Evolutionary conservation across 306 rosid genomes (phyloP).

Genomic region (Sechiopsis laciniata): DNA sequence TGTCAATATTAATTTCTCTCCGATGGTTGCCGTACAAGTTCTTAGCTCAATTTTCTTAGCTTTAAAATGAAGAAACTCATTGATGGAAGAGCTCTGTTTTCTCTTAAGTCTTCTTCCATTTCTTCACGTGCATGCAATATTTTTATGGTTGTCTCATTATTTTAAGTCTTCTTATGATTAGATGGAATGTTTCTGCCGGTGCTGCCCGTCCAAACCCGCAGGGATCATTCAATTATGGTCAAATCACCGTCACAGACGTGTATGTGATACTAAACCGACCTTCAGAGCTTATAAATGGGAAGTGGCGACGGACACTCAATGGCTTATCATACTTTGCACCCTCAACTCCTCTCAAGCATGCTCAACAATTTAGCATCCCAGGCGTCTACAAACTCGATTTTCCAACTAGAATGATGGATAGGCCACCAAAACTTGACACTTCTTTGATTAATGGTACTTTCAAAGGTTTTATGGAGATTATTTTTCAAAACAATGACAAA

Average conservation of each 20-base stretch:
- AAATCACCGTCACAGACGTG: constrained; percentile 69
- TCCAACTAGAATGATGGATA: constrained; percentile 53
- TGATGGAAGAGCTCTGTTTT: neutral
- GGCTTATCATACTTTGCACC: constrained; percentile 80
- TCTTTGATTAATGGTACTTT: constrained; percentile 77
- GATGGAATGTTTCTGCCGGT: constrained; percentile 79
- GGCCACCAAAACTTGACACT: constrained; percentile 46
- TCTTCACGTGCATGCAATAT: neutral
- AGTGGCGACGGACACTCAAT: constrained; percentile 51
- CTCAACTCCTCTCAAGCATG: constrained; percentile 62
- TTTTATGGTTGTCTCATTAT: neutral
- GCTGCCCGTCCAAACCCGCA: constrained; percentile 93
- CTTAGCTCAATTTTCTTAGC: neutral
- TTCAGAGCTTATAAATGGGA: constrained; percentile 45
- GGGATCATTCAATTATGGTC: constrained; percentile 78
- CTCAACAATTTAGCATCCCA: constrained; percentile 48
- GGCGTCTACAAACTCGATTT: constrained; percentile 85
- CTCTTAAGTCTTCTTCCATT: neutral
- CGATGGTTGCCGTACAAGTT: neutral
- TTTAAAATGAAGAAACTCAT: neutral
- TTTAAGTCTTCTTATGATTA: constrained; percentile 21
- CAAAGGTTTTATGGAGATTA: constrained; percentile 74
- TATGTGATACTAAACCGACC: constrained; percentile 51
- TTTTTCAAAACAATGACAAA: constrained; percentile 74
- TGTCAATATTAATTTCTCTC: constrained; percentile 7